Evolutionary conservation across 192 early-diverging fungal species (phyloP).

Genomic region (Podila horticola): DNA sequence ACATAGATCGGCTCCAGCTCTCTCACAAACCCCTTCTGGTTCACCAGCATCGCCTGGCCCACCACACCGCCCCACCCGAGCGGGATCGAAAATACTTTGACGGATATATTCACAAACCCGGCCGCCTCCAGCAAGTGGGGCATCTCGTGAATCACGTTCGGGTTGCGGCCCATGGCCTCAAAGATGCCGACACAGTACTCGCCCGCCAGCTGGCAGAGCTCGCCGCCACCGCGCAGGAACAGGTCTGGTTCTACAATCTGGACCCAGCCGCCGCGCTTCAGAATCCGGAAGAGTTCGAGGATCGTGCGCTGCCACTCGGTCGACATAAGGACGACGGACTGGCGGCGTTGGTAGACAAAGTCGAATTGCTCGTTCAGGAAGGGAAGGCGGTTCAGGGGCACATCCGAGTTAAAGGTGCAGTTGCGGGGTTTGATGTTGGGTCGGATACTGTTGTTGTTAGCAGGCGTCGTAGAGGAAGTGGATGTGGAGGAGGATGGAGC

Average conservation of each 20-base stretch:
- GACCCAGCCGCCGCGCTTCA: conserved; percentile 48
- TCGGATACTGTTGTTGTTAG: conserved; percentile 9
- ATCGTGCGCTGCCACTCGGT: conserved; percentile 43
- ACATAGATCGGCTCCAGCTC: conserved; percentile 44
- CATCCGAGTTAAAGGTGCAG: conserved; percentile 23
- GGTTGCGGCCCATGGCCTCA: conserved; percentile 41
- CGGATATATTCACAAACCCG: conserved; percentile 27
- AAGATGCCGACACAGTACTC: conserved; percentile 34
- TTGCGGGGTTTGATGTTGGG: conserved; percentile 28
- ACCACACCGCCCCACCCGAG: conserved; percentile 37
- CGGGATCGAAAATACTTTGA: conserved; percentile 38
- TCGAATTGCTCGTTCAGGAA: conserved; percentile 52
- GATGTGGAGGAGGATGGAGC: neutral
- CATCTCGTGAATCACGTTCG: conserved; percentile 44
- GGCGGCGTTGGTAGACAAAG: conserved; percentile 51
- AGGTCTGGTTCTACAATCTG: conserved; percentile 44
- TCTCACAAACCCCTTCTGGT: conserved; percentile 33
- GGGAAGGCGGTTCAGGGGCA: conserved; percentile 38
- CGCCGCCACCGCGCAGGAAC: conserved; percentile 30
- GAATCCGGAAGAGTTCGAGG: conserved; percentile 38
- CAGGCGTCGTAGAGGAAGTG: neutral
- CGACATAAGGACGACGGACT: conserved; percentile 30
- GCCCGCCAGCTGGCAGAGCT: conserved; percentile 38
- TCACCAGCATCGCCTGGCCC: conserved; percentile 37
- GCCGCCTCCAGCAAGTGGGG: conserved; percentile 15